Conservation (phyloP, 495 filamentous ascomycete species). For the Neurospora africana region DNA sequence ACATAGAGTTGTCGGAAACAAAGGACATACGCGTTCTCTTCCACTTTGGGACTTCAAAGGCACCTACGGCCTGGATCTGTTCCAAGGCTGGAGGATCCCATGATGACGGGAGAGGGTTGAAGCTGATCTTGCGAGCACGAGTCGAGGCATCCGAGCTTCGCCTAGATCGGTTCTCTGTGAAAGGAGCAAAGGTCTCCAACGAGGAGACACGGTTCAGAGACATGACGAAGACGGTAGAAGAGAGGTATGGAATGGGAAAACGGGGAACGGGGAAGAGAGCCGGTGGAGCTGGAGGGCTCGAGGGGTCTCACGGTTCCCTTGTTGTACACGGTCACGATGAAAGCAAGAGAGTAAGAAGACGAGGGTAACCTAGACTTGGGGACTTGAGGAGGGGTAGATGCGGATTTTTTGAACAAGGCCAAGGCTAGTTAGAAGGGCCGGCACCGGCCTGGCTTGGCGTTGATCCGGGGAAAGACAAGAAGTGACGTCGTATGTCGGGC, state of each 20-base stretch:
- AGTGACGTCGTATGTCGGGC: background rate
- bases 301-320: background rate
- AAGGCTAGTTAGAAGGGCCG: background rate
- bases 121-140: slow-evolving; percentile 37
- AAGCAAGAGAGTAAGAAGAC: background rate
- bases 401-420: background rate
- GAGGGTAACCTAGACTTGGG: background rate
- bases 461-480: background rate
- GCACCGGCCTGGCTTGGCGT: background rate
- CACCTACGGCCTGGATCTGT: slow-evolving; percentile 42
- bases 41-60: slow-evolving; percentile 56
- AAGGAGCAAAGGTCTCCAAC: slow-evolving; percentile 37
- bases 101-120: slow-evolving; percentile 41
- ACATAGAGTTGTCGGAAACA: slow-evolving; percentile 4
- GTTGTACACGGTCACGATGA: background rate
- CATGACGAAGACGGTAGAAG: slow-evolving; percentile 20
- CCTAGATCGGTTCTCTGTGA: slow-evolving; percentile 27
- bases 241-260: background rate
- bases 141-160: slow-evolving; percentile 31
- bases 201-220: slow-evolving; percentile 42
- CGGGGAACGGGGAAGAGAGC: background rate
- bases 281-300: background rate
- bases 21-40: slow-evolving; percentile 51
- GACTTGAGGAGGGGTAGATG: background rate
- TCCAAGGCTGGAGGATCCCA: slow-evolving; percentile 33